Conservation (phyloP, 2,329 filamentous ascomycete species). For the Setomelanomma holmii region DNA sequence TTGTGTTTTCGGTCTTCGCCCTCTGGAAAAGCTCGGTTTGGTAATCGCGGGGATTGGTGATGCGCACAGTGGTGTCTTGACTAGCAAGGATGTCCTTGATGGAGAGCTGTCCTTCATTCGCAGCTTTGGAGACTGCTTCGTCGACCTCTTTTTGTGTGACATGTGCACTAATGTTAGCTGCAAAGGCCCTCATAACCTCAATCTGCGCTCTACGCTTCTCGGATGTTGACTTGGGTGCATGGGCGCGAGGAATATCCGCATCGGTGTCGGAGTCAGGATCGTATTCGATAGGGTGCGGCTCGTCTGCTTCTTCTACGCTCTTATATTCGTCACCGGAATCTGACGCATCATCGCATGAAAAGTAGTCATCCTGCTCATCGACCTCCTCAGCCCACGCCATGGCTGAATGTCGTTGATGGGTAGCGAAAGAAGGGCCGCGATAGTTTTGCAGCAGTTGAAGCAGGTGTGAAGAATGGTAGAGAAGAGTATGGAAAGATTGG, state of each 20-base stretch:
- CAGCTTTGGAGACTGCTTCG: slow-evolving; percentile 37
- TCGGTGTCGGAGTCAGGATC: slow-evolving; percentile 33
- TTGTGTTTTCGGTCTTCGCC: slow-evolving; percentile 84
- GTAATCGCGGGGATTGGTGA: slow-evolving; percentile 83
- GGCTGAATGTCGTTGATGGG: not conserved
- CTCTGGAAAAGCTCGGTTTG: slow-evolving; percentile 90
- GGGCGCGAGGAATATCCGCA: slow-evolving; percentile 23
- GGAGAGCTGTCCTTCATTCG: slow-evolving; percentile 58
- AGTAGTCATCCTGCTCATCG: slow-evolving; percentile 26
- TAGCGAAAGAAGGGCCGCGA: not conserved
- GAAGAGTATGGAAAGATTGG: not conserved
- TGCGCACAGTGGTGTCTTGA: slow-evolving; percentile 64
- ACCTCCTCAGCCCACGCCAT: slow-evolving; percentile 29
- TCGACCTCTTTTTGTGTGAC: slow-evolving; percentile 51
- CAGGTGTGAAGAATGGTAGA: not conserved
- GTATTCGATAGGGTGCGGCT: slow-evolving; percentile 6
- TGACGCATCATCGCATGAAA: slow-evolving; percentile 16
- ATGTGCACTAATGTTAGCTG: slow-evolving; percentile 52
- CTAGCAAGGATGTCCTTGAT: slow-evolving; percentile 62
- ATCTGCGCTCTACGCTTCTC: slow-evolving; percentile 53
- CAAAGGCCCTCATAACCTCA: slow-evolving; percentile 51
- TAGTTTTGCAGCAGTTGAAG: not conserved
- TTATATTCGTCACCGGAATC: slow-evolving; percentile 7
- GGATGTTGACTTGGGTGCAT: slow-evolving; percentile 33
- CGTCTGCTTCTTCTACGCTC: not conserved